Percentiles rank a stretch among this genome's conserved stretches.
phyloP scores from a whole-genome alignment of 768 basidiomycete genomes.

The Porphyrellus cyaneotinctus region DNA sequence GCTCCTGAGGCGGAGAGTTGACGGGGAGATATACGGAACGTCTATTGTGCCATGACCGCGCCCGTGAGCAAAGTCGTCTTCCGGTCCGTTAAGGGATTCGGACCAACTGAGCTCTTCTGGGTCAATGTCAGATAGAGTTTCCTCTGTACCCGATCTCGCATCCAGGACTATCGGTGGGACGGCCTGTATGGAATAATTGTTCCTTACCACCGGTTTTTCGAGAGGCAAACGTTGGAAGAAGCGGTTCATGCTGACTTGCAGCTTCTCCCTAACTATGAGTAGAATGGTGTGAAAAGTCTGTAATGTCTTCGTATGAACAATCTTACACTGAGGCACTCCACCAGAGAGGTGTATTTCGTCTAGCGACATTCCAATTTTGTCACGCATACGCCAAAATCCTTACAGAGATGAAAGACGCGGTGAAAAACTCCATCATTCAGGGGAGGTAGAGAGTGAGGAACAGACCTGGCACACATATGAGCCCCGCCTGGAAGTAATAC shows the following conservation, averaged over 20 bases:
- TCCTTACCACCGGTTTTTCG: conserved; percentile 68
- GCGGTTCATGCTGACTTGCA: conserved; percentile 61
- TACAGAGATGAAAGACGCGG: neutral
- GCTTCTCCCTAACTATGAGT: conserved; percentile 55
- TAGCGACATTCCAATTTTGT: conserved; percentile 71
- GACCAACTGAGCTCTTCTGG: conserved; percentile 69
- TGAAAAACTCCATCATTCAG: neutral
- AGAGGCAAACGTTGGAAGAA: conserved; percentile 67
- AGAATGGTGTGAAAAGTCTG: neutral
- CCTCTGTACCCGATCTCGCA: conserved; percentile 4
- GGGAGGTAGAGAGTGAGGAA: neutral
- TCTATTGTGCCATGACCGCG: conserved; percentile 16
- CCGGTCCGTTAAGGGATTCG: conserved; percentile 49
- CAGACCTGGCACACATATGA: conserved; percentile 62
- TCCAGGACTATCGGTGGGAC: conserved; percentile 21
- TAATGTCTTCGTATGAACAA: neutral
- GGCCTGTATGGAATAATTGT: conserved; percentile 58
- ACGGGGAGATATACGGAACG: conserved; percentile 28
- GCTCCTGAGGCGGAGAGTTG: conserved; percentile 51
- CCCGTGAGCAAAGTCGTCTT: conserved; percentile 39
- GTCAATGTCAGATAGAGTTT: conserved; percentile 37
- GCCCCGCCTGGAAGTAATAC: conserved; percentile 76
- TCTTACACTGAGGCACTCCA: conserved; percentile 68
- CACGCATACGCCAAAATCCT: conserved; percentile 79
- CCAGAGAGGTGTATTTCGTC: conserved; percentile 67